phyloP scores from a whole-genome alignment of 495 filamentous ascomycete genomes.

The Xylaria cubensis region DNA sequence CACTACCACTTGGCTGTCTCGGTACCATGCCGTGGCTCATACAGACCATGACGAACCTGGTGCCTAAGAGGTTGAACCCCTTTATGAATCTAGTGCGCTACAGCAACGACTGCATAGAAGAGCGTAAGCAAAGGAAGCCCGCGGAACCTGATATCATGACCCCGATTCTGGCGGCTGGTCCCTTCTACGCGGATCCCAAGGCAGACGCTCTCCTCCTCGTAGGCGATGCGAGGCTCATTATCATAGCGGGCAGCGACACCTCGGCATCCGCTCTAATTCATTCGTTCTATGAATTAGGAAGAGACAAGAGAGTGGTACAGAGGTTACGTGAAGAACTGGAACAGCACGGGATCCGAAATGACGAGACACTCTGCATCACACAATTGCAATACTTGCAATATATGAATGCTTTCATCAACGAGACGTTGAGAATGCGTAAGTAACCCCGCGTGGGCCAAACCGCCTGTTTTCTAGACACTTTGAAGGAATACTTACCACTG shows the following conservation, averaged over 20 bases:
- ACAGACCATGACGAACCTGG: conserved; percentile 20
- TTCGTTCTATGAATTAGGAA: conserved; percentile 58
- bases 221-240: conserved; percentile 47
- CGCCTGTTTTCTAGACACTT: conserved; percentile 37
- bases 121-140: conserved; percentile 46
- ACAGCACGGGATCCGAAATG: conserved; percentile 28
- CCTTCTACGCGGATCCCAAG: conserved; percentile 42
- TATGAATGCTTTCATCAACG: conserved; percentile 29
- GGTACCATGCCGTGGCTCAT: conserved; percentile 24
- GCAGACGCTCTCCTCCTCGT: conserved; percentile 43
- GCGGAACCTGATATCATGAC: conserved; percentile 45
- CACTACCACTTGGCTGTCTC: conserved; percentile 23
- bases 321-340: conserved; percentile 52
- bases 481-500: conserved; percentile 55
- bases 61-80: conserved; percentile 21
- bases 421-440: conserved; percentile 32
- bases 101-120: conserved; percentile 38
- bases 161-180: conserved; percentile 46
- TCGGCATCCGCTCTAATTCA: conserved; percentile 55
- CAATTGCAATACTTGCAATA: conserved; percentile 20
- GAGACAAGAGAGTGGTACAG: conserved; percentile 44
- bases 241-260: conserved; percentile 61
- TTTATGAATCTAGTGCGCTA: conserved; percentile 26
- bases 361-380: conserved; percentile 31
- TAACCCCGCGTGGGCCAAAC: conserved; percentile 34